phyloP scores from a whole-genome alignment of 257 asterid genomes.

The Apocynum venetum region DNA sequence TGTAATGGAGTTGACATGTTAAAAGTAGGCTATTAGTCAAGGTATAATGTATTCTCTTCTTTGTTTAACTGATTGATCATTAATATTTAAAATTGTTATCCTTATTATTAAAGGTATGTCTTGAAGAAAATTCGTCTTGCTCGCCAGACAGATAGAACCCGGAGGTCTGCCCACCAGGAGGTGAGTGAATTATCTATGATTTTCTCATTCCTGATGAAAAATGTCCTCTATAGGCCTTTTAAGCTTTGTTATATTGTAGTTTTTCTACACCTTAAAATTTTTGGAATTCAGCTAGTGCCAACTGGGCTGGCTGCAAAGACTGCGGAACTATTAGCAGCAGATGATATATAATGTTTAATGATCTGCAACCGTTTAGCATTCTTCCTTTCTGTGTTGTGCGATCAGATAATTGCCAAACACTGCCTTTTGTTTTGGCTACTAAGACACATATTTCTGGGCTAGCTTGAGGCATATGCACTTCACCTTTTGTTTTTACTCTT shows the following conservation, averaged over 20 bases:
- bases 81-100: conserved; percentile 9
- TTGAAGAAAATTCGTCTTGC: conserved; percentile 98
- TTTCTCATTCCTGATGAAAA: not conserved
- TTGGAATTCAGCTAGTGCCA: not conserved
- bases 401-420: not conserved
- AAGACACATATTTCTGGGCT: not conserved
- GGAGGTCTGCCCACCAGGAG: conserved; percentile 99
- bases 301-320: not conserved
- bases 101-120: conserved; percentile 64
- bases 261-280: not conserved
- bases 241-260: not conserved
- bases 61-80: not conserved
- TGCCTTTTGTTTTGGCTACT: not conserved
- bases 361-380: not conserved
- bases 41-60: not conserved
- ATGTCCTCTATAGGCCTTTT: not conserved
- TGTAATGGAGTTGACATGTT: not conserved
- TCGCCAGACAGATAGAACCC: conserved; percentile 95
- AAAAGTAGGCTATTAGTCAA: not conserved
- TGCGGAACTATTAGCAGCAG: not conserved
- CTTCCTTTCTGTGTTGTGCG: not conserved
- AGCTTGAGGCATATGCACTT: not conserved
- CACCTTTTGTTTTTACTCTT: not conserved
- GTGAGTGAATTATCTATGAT: conserved; percentile 27
- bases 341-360: not conserved